A percentile compares a stretch with the other conserved stretches of the same genome.
phyloP scores from a whole-genome alignment of 768 basidiomycete genomes.

The Termitomyces eurrhizus region DNA sequence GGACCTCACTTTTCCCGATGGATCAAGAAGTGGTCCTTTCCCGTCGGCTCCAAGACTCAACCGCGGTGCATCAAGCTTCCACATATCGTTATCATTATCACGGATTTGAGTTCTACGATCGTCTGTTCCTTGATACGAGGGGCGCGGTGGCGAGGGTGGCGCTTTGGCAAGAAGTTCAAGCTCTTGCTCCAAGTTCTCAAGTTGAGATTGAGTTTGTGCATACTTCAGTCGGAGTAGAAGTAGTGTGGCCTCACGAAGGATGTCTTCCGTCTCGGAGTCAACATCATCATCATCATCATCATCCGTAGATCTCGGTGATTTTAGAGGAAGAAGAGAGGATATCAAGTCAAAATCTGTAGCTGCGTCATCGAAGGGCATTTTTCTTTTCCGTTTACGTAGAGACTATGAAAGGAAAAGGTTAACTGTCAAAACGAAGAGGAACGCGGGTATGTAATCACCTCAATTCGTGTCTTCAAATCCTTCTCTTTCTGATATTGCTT shows the following conservation, averaged over 20 bases:
- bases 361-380: conserved; percentile 27
- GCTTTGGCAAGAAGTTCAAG: conserved; percentile 59
- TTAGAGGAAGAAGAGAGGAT: conserved; percentile 51
- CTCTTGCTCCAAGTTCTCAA: conserved; percentile 71
- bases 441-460: conserved; percentile 40
- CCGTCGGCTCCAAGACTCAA: conserved; percentile 38
- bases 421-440: neutral
- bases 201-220: conserved; percentile 61
- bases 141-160: conserved; percentile 36
- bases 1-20: conserved; percentile 63
- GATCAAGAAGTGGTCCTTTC: conserved; percentile 67
- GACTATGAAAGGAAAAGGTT: conserved; percentile 28
- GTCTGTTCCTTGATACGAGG: conserved; percentile 22
- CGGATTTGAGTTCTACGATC: conserved; percentile 35
- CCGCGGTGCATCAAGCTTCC: conserved; percentile 68
- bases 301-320: conserved; percentile 9
- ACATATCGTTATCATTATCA: conserved; percentile 50
- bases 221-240: conserved; percentile 73
- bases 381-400: conserved; percentile 51
- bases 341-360: conserved; percentile 62
- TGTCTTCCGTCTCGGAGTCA: conserved; percentile 59
- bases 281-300: conserved; percentile 42
- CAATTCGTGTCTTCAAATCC: conserved; percentile 64
- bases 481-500: conserved; percentile 87
- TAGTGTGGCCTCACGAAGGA: conserved; percentile 62